phyloP scores from a whole-genome alignment of 371 early-diverging fungal genomes.

The Mucor circinelloides region DNA sequence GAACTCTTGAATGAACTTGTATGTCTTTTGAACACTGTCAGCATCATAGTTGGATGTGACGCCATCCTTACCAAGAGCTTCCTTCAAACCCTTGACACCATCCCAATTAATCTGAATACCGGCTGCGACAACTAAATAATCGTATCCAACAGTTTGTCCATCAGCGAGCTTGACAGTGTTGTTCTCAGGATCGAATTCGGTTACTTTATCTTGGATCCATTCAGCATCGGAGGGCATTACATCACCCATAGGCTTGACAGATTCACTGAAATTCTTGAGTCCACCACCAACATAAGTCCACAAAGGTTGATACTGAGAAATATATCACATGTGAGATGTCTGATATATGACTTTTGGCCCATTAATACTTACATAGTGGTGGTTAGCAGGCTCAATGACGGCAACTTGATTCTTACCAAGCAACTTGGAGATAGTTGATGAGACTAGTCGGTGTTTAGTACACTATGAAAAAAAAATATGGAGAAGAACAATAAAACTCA shows the following conservation, averaged over 20 bases:
- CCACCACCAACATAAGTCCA: constrained; percentile 93
- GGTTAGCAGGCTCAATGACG: constrained; percentile 77
- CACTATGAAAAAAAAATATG: neutral
- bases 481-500: constrained; percentile 16
- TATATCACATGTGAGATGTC: neutral
- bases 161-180: constrained; percentile 70
- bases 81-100: constrained; percentile 75
- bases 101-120: constrained; percentile 85
- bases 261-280: constrained; percentile 75
- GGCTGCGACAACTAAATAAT: constrained; percentile 87
- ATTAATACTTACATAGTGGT: constrained; percentile 69
- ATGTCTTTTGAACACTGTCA: constrained; percentile 76
- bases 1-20: constrained; percentile 71
- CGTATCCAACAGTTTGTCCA: constrained; percentile 75
- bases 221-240: constrained; percentile 74
- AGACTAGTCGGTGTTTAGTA: constrained; percentile 37
- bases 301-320: constrained; percentile 86
- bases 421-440: constrained; percentile 61
- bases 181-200: constrained; percentile 68
- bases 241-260: constrained; percentile 66
- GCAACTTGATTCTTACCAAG: constrained; percentile 76
- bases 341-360: neutral
- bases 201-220: constrained; percentile 77
- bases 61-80: constrained; percentile 79
- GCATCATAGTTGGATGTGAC: constrained; percentile 84